Evolutionary conservation across 2,329 filamentous ascomycete species (phyloP).

Genomic region (Penicillium sp.): DNA sequence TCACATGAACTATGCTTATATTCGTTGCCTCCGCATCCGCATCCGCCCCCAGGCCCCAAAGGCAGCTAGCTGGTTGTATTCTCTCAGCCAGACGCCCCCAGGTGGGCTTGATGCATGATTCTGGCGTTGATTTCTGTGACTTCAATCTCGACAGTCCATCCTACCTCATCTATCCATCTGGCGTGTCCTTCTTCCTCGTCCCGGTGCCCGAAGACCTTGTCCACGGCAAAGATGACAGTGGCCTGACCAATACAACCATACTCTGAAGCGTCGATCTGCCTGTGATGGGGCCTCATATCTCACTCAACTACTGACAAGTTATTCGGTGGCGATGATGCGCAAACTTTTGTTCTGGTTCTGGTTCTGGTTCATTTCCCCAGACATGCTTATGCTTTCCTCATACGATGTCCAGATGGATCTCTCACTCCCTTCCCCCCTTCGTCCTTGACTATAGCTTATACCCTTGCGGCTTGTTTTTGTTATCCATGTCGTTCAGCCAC

Average conservation of each 20-base stretch:
- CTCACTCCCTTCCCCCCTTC: slow-evolving; percentile 9
- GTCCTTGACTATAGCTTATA: slow-evolving; percentile 3
- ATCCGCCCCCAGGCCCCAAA: not conserved
- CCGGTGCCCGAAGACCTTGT: slow-evolving; percentile 5
- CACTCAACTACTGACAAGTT: slow-evolving; percentile 18
- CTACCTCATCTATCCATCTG: slow-evolving; percentile 22
- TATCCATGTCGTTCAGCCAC: slow-evolving; percentile 7
- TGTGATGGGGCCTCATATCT: slow-evolving; percentile 22
- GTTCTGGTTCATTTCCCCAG: slow-evolving; percentile 17
- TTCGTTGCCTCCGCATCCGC: not conserved
- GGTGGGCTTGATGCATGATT: slow-evolving; percentile 2
- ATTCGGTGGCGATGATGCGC: slow-evolving; percentile 20
- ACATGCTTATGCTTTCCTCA: slow-evolving; percentile 14
- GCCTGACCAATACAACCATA: slow-evolving; percentile 1
- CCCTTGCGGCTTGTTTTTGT: not conserved
- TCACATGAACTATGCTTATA: not conserved
- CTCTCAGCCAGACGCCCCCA: not conserved
- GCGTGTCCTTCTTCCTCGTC: slow-evolving; percentile 14
- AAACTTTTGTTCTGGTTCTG: not conserved
- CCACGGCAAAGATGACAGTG: slow-evolving; percentile 10
- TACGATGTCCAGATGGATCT: slow-evolving; percentile 9
- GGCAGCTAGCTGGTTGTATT: not conserved
- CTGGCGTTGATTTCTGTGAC: slow-evolving; percentile 8
- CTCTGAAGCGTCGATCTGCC: slow-evolving; percentile 17
- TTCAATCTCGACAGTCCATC: slow-evolving; percentile 12